Evolutionary conservation across 805 yeast genomes (phyloP), one percentile per base, ranked within the genome.

Genomic region (Saturnispora halmiae): DNA sequence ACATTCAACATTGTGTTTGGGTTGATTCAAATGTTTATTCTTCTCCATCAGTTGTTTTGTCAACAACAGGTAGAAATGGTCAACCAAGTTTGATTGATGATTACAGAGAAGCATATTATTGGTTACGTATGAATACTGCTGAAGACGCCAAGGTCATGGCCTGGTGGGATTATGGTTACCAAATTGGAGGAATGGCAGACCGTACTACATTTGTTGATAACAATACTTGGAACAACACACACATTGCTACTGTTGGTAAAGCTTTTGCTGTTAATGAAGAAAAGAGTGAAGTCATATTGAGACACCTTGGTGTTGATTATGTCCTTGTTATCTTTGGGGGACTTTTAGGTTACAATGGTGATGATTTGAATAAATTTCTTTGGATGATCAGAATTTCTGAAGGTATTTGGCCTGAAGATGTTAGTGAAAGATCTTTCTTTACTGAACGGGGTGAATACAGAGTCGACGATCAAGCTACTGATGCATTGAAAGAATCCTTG

Each of bases 161-260:
- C 9, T 92, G 99, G 98, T 92, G 99, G 99, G 98, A 94, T 69
- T 94, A 94, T 58, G 99, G 99, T 41, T 92, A 92, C 64, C 99
- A 92, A 69, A 92, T 92, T 55, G 98, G 98, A 53, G 99, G 99
- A 48, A 92, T 92, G 97, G 98, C 98, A 34, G 98, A 92, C 65
- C 77, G 99, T 58, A 90, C 97, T 49, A 92, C 99, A 5, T 71
- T 92, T 52, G 99, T 94, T 30, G 99, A 92, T 63, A 92, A 92
- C 73, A 92, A 92, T 66, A 92, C 99, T 9, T 92, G 99, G 98
- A 92, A 92, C 62, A 92, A 92, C 69, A 92, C 98, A 3, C 99
- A 92, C 61, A 94, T 92, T 63, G 99, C 98, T 51, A 87, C 96
- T 13, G 98, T 92, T 41, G 99, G 99, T 54, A 87, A 87, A 63